Evolutionary conservation across 371 early-diverging fungal genomes (phyloP), one percentile per base, ranked within the genome.

Genomic region (Rhizopus delemar): DNA sequence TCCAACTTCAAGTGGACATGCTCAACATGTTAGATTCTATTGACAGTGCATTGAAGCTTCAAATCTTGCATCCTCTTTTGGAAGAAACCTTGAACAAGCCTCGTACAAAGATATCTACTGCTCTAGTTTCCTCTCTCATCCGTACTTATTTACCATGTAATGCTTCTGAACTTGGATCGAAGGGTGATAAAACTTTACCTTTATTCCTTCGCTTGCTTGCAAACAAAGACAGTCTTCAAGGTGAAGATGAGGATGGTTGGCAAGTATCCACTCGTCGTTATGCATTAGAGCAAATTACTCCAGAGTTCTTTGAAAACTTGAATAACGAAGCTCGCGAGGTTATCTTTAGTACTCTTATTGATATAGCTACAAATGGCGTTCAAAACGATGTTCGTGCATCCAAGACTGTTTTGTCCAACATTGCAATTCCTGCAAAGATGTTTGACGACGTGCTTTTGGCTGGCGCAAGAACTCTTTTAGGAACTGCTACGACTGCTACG

Each of bases 61-160:
- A 84, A 68, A 76, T 76, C 46, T 65, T 95, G 33, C 60, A 78
- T 36, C 88, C 90, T 41, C 71, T 93, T 36, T 66, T 93, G 49
- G 84, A 87, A 46, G 51, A 56, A 15, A 59, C 66, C 2, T 52
- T 71, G 38, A 74, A 73, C 15, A 52, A 53, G 28, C 45, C 66
- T 7, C 69, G 63, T 55, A 67, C 67, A 45, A 46, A 57, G 7
- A 61, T 84, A 15, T 67, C 72, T 41, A 66, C 68, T 16, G 66
- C 70, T 0, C 53, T 89, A 32, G 75, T 87, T 3, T 70, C 70
- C 28, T 69, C 77, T 41, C 80, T 93, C 35, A 68, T 85, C 9
- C 76, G 79, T n/a, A 83, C 83, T 66, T 92, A 82, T 71, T 75
- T 85, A 41, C 79, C 88, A 13, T 68, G 65, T 16, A 78, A 80